These are phyloP conservation scores for Solanum virginianum DNA, from an alignment of 257 asterid species.

Conservation along the genomic window DNA sequence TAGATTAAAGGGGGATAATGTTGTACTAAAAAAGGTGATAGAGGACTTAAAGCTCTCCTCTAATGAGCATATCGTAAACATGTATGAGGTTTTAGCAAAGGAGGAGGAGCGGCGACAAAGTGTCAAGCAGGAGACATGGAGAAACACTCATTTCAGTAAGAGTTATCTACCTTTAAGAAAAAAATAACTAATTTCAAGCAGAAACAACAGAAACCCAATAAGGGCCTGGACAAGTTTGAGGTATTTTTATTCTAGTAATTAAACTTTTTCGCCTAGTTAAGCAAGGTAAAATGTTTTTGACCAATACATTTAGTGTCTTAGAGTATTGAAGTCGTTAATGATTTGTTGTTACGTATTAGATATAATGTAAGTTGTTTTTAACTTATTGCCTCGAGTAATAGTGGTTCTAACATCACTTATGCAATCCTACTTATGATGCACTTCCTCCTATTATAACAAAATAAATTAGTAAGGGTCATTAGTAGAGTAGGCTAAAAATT, in stretches of 20 bases:
- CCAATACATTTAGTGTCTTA: not conserved
- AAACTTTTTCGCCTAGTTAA: not conserved
- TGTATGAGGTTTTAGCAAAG: conserved; percentile 26
- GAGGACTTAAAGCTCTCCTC: conserved; percentile 32
- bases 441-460: no score
- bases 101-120: conserved; percentile 46
- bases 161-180: conserved; percentile 17
- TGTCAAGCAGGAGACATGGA: conserved; percentile 25
- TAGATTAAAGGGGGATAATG: conserved; percentile 37
- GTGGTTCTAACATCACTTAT: not conserved
- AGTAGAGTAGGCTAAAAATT: no score
- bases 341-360: not conserved
- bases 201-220: conserved; percentile 29
- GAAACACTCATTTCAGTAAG: conserved; percentile 29
- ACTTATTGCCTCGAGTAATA: not conserved
- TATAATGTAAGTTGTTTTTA: not conserved
- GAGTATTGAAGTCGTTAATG: not conserved
- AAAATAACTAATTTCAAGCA: conserved; percentile 6
- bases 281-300: not conserved
- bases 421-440: no score
- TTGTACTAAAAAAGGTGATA: conserved; percentile 21
- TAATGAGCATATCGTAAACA: conserved; percentile 3
- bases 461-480: no score
- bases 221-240: conserved; percentile 41
- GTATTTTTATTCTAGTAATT: conserved; percentile 17